Base-by-base conservation (phyloP, 2,329 filamentous ascomycete genomes). In the Aspergillus unguis region DNA sequence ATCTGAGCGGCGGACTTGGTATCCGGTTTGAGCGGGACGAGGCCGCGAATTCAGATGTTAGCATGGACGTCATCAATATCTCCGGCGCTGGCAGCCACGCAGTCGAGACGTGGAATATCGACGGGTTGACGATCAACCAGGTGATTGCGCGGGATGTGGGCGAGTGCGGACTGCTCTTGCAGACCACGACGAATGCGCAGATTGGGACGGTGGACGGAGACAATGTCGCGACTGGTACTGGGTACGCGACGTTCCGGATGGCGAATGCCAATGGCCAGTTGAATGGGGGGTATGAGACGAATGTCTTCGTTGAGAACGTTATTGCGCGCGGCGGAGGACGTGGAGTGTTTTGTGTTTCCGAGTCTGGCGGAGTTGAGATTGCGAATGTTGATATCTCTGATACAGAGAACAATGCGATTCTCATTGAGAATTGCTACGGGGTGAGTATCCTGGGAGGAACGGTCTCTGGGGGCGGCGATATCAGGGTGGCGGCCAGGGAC, bases 71-170 rank as follows among this genome's bases (percentile, higher is more conserved):
- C 2, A 56, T 56, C 28, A 48, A 29, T 5, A 47, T 56, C 1
- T 50, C 43, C 1, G 54, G 54, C 5, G 50, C 54, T 4, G 54
- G 54, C 3, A 56, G 54, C 50, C 50, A 56, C 26, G 54, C 54
- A 3, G 54, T 56, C 3, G 54, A 56, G 4, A 56, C 51, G 2
- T 56, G 54, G 54, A 56, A 56, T 17, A 56, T 56, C n/a, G 54
- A 56, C 32, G 54, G 54, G 1, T 35, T 56, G 2, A 56, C 50
- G 17, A 56, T 56, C 26, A 48, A 48, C 37, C n/a, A 26, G 29
- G 54, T 56, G 1, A 47, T 56, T 23, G 54, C 54, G 6, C 37
- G 26, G 3, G 50, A 56, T 23, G 54, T 56, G 3, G 54, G 54
- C 32, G 54, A 56, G 47, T 56, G 54, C 27, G 54, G 47, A 1